Base-by-base conservation (phyloP, 495 filamentous ascomycete genomes). In the Tuber brumale region DNA sequence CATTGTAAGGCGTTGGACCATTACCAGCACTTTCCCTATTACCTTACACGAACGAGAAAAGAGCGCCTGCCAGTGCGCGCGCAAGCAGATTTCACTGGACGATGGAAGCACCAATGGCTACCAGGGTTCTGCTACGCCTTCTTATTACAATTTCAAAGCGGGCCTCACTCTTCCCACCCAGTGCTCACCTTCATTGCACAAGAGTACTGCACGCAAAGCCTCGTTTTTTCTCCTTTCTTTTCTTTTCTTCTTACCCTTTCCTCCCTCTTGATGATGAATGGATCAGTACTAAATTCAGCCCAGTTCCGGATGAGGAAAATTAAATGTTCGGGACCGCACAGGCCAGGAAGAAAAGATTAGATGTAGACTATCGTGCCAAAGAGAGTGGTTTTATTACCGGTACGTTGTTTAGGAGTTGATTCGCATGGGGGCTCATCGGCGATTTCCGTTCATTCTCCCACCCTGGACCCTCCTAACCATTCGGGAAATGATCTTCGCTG, bases 1-100 rank as follows among this genome's bases (percentile, higher is more conserved):
- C 77, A 79, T 80, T 76, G n/a, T 31, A 66, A 31, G 57, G 57
- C 10, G 57, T 16, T 31, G 10, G 27, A 18, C 57, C 23, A 57
- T 66, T 66, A 16, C n/a, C 57, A n/a, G 57, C 57, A 66, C 57
- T 31, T 66, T 31, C n/a, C 57, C 27, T 31, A 66, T 31, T 57
- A 27, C 51, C 57, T 66, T 31, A 27, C 51, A 66, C 57, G 57
- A 66, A 31, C n/a, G 2, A 31, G 57, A 31, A 66, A 31, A 66
- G 57, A 66, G 57, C 57, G 57, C 57, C 57, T 66, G 57, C 57
- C 57, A 6, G 57, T 66, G 31, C 27, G n/a, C 57, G 31, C 27
- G 4, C 57, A 31, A 66, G 16, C n/a, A n/a, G 14, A 66, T 66
- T 31, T 66, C n/a, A 66, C 57, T 66, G 57, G 57, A 18, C 12